A percentile compares a stretch with the other conserved stretches of the same genome.
Evolutionary conservation across 2,329 filamentous ascomycete genomes (phyloP).

Genomic region (Scleromitrula shiraiana): DNA sequence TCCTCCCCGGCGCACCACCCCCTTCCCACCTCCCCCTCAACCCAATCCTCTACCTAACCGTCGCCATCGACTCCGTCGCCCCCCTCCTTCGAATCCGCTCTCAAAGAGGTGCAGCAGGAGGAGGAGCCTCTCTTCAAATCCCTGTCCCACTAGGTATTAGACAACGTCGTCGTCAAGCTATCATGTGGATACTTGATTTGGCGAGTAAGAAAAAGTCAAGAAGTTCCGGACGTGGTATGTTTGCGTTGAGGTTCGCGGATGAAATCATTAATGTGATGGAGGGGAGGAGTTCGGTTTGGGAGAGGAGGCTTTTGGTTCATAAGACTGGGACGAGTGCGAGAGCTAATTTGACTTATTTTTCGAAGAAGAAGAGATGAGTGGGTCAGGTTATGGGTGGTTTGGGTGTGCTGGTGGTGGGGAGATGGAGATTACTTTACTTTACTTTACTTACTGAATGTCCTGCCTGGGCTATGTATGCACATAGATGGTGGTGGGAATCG

Average conservation of each 20-base stretch:
- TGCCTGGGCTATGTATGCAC: too few relatives aligned
- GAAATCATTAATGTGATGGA: conserved; percentile 85
- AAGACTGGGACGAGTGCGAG: conserved; percentile 71
- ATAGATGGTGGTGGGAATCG: too few relatives aligned
- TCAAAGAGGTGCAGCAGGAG: conserved; percentile 72
- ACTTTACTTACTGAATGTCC: not conserved
- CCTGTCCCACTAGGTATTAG: conserved; percentile 68
- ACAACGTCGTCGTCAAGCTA: conserved; percentile 69
- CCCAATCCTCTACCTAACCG: conserved; percentile 79
- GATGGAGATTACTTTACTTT: not conserved
- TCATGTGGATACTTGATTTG: conserved; percentile 84
- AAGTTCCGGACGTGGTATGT: conserved; percentile 62
- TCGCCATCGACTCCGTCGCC: conserved; percentile 87
- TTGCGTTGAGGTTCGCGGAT: conserved; percentile 72
- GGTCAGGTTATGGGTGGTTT: not conserved
- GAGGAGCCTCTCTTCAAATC: conserved; percentile 75
- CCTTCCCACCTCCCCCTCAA: conserved; percentile 76
- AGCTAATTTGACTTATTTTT: conserved; percentile 54
- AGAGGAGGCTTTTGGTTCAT: conserved; percentile 68
- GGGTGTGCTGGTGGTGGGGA: not conserved
- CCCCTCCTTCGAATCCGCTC: conserved; percentile 75
- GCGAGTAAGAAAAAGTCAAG: conserved; percentile 69
- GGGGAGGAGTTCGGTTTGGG: conserved; percentile 78
- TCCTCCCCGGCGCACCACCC: conserved; percentile 70
- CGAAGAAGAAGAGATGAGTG: conserved; percentile 5